Evolutionary conservation across 2,329 filamentous ascomycete genomes (phyloP).

Genomic region (Fusarium sp.): DNA sequence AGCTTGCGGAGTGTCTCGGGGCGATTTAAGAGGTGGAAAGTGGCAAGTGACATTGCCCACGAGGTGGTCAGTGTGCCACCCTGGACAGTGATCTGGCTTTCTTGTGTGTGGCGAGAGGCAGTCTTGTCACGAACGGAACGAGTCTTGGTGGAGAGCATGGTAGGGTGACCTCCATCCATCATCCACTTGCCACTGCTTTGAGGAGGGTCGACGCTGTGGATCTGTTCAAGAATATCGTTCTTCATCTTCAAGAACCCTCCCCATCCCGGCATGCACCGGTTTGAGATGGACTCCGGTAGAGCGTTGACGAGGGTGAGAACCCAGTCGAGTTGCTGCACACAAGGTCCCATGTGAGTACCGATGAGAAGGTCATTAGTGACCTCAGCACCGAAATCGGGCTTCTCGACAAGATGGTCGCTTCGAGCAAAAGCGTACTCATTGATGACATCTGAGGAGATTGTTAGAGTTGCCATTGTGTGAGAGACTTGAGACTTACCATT

Average conservation of each 20-base stretch:
- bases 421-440: slow-evolving; percentile 53
- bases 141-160: slow-evolving; percentile 48
- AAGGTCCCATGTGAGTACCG: slow-evolving; percentile 50
- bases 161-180: slow-evolving; percentile 47
- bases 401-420: slow-evolving; percentile 48
- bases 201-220: slow-evolving; percentile 48
- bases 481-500: slow-evolving; percentile 42
- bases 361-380: slow-evolving; percentile 49
- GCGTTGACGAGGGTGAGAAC: slow-evolving; percentile 48
- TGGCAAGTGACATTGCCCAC: slow-evolving; percentile 47
- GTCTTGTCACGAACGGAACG: slow-evolving; percentile 49
- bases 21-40: slow-evolving; percentile 49
- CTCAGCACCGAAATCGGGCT: slow-evolving; percentile 47
- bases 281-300: slow-evolving; percentile 49
- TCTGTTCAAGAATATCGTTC: slow-evolving; percentile 49
- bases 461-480: neutral
- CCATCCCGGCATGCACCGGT: slow-evolving; percentile 50
- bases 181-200: slow-evolving; percentile 47
- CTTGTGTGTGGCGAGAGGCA: slow-evolving; percentile 48
- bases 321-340: slow-evolving; percentile 50
- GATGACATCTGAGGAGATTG: slow-evolving; percentile 46
- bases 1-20: slow-evolving; percentile 45
- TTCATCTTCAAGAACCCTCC: slow-evolving; percentile 52
- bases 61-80: slow-evolving; percentile 55
- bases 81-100: slow-evolving; percentile 51